Evolutionary conservation across 75 land plant species (phyloP).

Genomic region (Larix kaempferi): DNA sequence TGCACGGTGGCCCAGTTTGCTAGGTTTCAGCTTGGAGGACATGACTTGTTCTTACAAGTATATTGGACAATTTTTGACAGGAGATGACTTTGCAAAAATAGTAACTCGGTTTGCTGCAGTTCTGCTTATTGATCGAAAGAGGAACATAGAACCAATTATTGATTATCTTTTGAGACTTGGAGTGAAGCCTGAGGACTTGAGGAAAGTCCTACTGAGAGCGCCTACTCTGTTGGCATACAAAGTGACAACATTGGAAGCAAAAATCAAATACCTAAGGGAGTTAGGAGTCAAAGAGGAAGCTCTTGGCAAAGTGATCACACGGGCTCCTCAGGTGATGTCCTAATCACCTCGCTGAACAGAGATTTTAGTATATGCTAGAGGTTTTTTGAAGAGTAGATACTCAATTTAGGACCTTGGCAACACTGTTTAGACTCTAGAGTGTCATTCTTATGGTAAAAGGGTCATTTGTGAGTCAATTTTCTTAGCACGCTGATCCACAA

Average conservation of each 20-base stretch:
- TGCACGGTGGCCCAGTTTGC: too few species aligned
- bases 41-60: constrained; percentile 23
- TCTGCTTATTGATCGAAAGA: too few species aligned
- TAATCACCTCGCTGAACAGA: background rate
- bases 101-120: too few species aligned
- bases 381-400: background rate
- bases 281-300: constrained; percentile 28
- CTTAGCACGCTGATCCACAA: background rate
- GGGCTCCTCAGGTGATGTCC: constrained; percentile 28
- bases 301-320: constrained; percentile 28
- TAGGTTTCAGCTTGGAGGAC: constrained; percentile 12
- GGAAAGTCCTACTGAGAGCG: constrained; percentile 26
- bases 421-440: background rate
- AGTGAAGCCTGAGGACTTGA: constrained; percentile 20
- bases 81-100: constrained; percentile 29
- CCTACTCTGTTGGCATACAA: constrained; percentile 33
- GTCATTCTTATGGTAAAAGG: background rate
- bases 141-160: too few species aligned
- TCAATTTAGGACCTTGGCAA: background rate
- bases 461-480: background rate
- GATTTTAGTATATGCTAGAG: background rate
- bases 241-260: constrained; percentile 27
- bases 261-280: constrained; percentile 17
- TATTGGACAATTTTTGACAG: constrained; percentile 12
- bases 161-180: constrained; percentile 12